A percentile compares a stretch with the other conserved stretches of the same genome.
Evolutionary conservation across 495 filamentous ascomycete genomes (phyloP).

Genomic region (Eremomyces bilateralis): DNA sequence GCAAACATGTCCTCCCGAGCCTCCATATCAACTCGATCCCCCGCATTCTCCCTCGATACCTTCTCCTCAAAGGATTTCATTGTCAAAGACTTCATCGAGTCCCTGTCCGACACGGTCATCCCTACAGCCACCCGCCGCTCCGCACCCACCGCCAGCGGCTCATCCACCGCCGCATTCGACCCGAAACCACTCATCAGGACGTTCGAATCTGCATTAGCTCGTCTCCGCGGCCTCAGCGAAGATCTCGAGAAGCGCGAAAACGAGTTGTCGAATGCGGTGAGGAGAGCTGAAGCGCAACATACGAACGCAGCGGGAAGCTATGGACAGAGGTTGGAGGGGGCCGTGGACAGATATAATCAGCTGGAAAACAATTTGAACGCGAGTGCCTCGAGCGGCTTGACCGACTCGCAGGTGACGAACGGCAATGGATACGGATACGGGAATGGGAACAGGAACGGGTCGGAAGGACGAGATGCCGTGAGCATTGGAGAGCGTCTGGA

Average conservation of each 20-base stretch:
- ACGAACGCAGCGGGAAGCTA: slow-evolving; percentile 68
- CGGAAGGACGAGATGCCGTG: slow-evolving; percentile 67
- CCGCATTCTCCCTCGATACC: slow-evolving; percentile 65
- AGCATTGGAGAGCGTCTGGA: slow-evolving; percentile 86
- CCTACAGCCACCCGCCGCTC: slow-evolving; percentile 59
- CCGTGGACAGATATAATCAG: slow-evolving; percentile 73
- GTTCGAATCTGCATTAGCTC: slow-evolving; percentile 71
- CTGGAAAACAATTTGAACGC: slow-evolving; percentile 59
- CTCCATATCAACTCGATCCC: no score
- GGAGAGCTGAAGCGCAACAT: slow-evolving; percentile 81
- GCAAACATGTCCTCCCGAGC: no score
- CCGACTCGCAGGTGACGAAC: slow-evolving; percentile 23
- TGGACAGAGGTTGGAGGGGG: slow-evolving; percentile 70
- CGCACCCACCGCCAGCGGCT: slow-evolving; percentile 20
- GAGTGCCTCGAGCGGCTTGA: slow-evolving; percentile 20
- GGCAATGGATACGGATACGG: slow-evolving; percentile 8
- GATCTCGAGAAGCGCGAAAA: slow-evolving; percentile 72
- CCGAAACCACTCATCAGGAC: slow-evolving; percentile 92
- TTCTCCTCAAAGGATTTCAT: slow-evolving; percentile 86
- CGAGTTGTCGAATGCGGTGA: slow-evolving; percentile 69
- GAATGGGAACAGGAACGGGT: slow-evolving; percentile 30
- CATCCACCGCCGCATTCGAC: slow-evolving; percentile 47
- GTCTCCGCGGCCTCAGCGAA: slow-evolving; percentile 60
- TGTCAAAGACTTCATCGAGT: slow-evolving; percentile 90
- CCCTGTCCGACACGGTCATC: slow-evolving; percentile 66